Conservation (phyloP, 2,329 filamentous ascomycete species). For the Pseudovirgaria hyperparasitica region DNA sequence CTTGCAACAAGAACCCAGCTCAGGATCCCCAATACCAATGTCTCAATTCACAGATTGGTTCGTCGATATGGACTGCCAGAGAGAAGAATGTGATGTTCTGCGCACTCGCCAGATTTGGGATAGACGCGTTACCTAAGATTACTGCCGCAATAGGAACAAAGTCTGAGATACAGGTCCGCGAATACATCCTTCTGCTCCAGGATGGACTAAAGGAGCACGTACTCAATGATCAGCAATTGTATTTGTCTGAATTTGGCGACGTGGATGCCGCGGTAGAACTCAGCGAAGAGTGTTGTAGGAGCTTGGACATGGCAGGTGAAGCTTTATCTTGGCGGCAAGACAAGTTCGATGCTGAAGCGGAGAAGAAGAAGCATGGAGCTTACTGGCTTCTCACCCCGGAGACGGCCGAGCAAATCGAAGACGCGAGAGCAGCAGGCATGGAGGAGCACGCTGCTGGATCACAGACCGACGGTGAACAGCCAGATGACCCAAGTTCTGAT, state of each 20-base stretch:
- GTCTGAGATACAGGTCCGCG: conserved; percentile 57
- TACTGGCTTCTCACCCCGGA: conserved; percentile 50
- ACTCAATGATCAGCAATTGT: conserved; percentile 20
- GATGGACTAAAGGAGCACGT: conserved; percentile 29
- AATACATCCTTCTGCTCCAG: conserved; percentile 54
- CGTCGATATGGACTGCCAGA: conserved; percentile 52
- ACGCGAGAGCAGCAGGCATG: conserved; percentile 6
- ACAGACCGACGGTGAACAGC: conserved; percentile 3
- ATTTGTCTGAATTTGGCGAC: conserved; percentile 37
- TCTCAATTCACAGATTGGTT: conserved; percentile 48
- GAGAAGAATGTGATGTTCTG: conserved; percentile 65
- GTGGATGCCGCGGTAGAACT: conserved; percentile 64
- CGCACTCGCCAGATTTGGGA: conserved; percentile 50
- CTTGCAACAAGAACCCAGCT: background rate
- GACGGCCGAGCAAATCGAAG: conserved; percentile 22
- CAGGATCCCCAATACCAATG: conserved; percentile 2
- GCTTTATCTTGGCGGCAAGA: conserved; percentile 53
- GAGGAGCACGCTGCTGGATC: conserved; percentile 1
- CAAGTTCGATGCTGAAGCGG: conserved; percentile 44
- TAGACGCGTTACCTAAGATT: conserved; percentile 49
- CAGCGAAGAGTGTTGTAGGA: conserved; percentile 48
- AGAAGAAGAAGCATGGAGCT: conserved; percentile 47
- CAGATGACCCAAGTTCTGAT: conserved; percentile 1
- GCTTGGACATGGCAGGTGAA: conserved; percentile 58
- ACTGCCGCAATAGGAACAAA: conserved; percentile 55